phyloP scores from a whole-genome alignment of 2,329 filamentous ascomycete species.

The Calonectria crousiana region DNA sequence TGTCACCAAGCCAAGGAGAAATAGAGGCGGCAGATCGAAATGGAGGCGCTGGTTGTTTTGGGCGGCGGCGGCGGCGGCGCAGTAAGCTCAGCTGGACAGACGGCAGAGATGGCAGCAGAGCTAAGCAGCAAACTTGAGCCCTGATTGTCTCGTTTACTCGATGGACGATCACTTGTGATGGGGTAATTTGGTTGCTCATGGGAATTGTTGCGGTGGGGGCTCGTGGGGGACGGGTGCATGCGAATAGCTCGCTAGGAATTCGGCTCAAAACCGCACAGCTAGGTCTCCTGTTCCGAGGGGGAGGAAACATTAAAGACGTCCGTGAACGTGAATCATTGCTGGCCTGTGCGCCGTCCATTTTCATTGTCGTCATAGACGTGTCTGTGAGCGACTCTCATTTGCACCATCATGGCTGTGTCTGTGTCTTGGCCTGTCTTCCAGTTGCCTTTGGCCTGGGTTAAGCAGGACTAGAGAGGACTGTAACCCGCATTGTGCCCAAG shows the following conservation, averaged over 20 bases:
- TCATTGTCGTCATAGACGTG: background rate
- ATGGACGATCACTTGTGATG: background rate
- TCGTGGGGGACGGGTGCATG: background rate
- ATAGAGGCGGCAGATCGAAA: background rate
- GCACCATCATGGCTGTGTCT: background rate
- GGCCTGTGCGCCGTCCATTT: background rate
- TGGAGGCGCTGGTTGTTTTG: background rate
- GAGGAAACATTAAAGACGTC: background rate
- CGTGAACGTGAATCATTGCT: background rate
- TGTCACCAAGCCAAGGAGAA: background rate
- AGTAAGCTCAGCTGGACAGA: background rate
- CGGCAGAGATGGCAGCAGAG: background rate
- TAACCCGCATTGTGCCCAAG: background rate
- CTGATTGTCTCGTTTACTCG: background rate
- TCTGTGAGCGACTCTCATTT: background rate
- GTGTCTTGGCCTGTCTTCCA: background rate
- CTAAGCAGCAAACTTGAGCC: background rate
- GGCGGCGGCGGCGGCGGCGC: background rate
- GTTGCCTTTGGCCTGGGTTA: background rate
- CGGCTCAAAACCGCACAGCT: background rate
- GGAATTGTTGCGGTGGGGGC: background rate
- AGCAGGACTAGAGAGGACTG: background rate
- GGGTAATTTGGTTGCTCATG: background rate
- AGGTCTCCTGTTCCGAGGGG: background rate
- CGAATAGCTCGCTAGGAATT: background rate